Evolutionary conservation across 192 early-diverging fungal genomes (phyloP), one percentile per base, ranked within the genome.

Genomic region (Umbelopsis sp.): DNA sequence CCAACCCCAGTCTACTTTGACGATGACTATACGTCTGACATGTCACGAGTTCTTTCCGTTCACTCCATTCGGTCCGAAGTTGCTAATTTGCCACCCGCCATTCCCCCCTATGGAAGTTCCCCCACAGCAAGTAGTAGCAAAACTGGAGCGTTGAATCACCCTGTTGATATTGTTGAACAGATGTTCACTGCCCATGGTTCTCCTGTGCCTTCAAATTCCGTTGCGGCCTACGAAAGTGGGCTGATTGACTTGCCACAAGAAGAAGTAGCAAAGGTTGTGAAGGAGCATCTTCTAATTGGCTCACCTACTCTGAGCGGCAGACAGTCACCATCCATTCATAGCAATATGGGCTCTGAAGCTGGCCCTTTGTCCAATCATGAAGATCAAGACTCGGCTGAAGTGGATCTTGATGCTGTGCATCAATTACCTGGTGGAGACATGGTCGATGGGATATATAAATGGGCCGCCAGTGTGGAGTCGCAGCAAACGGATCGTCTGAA

Each of bases 381-480:
- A 8, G 35, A 65, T 0, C 18, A 16, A 15, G 45, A 52, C 7
- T 22, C 64, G 23, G 35, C 11, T 20, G 53, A 70, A 49, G 0
- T 21, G 10, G 33, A 35, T n/a, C 37, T 12, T 37, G 46, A 67
- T 9, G 64, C 21, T 46, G 72, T 66, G 37, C 77, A 78, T 71
- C 77, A 78, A n/a, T 67, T 93, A 25, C 82, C 84, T 21, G 90
- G 89, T 30, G 93, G 92, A 37, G 90, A 92, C 64, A 91, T 91
- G 71, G 94, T 94, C 2, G 87, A 91, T 61, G 91, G 94, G 49
- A 91, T 97, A 69, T 97, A 97, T 74, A 90, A 94, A 82, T 95
- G 94, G 94, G 84, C 90, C 41, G 90, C 94, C 41, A 87, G 89
- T 67, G 74, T 85, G 47, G 87, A 90, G 47, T 83, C 75, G 50